Conservation (phyloP, 2,329 filamentous ascomycete species). For the Xenoacremonium recifei region DNA sequence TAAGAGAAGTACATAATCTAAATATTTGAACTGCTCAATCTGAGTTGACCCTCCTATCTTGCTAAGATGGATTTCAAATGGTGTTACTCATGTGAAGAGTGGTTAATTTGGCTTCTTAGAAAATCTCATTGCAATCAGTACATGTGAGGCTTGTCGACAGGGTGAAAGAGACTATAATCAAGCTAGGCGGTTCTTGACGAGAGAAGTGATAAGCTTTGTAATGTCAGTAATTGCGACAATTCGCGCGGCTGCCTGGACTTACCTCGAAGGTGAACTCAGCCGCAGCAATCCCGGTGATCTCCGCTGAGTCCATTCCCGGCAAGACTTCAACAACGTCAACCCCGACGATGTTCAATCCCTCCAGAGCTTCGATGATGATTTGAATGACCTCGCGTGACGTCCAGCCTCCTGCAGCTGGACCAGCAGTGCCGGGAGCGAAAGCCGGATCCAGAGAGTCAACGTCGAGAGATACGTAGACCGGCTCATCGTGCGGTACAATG, state of each 20-base stretch:
- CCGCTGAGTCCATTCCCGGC: neutral
- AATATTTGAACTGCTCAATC: too few species aligned
- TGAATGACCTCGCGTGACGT: constrained; percentile 5
- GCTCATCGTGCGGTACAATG: constrained; percentile 1
- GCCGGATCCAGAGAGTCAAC: constrained; percentile 4
- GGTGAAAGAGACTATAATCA: too few species aligned
- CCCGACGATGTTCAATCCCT: constrained; percentile 4
- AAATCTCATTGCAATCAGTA: too few species aligned
- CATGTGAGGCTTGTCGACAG: too few species aligned
- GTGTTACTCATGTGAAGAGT: too few species aligned
- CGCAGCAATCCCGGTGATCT: neutral
- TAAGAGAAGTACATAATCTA: too few species aligned
- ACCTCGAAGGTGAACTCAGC: constrained; percentile 2
- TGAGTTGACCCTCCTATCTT: too few species aligned
- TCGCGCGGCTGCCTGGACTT: neutral
- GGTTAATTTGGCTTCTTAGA: too few species aligned
- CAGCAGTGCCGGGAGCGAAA: constrained; percentile 4
- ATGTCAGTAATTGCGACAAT: neutral
- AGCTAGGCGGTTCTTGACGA: neutral
- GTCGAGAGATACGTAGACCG: constrained; percentile 5
- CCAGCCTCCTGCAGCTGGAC: constrained; percentile 5
- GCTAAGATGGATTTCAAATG: too few species aligned
- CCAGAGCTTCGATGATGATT: constrained; percentile 3
- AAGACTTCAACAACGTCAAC: constrained; percentile 5
- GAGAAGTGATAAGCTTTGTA: neutral